Evolutionary conservation across 108 stramenopile genomes (phyloP), one percentile per base, ranked within the genome.

Genomic region (Skeletonema grethae): DNA sequence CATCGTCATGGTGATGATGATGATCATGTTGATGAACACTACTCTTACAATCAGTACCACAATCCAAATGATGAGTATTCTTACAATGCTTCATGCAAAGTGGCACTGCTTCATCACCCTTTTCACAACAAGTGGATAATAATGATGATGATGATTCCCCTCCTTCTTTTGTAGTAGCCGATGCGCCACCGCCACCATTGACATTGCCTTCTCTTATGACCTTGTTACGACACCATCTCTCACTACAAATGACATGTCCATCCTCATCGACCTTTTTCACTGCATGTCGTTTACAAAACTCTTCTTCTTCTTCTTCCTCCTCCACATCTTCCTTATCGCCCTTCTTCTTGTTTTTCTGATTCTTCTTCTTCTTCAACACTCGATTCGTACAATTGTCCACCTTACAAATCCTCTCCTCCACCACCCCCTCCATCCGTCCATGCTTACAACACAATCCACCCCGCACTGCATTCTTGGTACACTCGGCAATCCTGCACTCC

Each of bases 181-280:
- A 28, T 28, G 25, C 25, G 25, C 32, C 3, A 48, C 46, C 46
- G 4, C 46, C n/a, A 48, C 6, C 2, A 20, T 28, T 28, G 1
- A 28, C 0, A 28, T 28, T 28, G 0, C 25, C 25, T 28, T 28
- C 25, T 28, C 25, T 1, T 28, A 53, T 22, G 22, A 53, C 22
- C 22, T 53, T 53, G 2, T 53, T 53, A 53, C 50, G 50, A 53
- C 50, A 53, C 50, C 50, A 53, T 53, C 50, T 5, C 4, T 53
- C 50, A 53, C 50, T 53, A 8, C 50, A 53, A 22, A 53, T 22
- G 7, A 53, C 50, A 53, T 53, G 20, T 8, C 50, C 50, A 53
- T 53, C 50, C 50, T 53, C 50, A 22, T 53, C 22, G 7, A 53
- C 50, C 50, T 53, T 53, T 22, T 53, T 53, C 0, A 53, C 20